Evolutionary conservation across 331 rosid species (phyloP), one percentile per base, ranked within the genome.

Genomic region (Erythrophleum ivorense): DNA sequence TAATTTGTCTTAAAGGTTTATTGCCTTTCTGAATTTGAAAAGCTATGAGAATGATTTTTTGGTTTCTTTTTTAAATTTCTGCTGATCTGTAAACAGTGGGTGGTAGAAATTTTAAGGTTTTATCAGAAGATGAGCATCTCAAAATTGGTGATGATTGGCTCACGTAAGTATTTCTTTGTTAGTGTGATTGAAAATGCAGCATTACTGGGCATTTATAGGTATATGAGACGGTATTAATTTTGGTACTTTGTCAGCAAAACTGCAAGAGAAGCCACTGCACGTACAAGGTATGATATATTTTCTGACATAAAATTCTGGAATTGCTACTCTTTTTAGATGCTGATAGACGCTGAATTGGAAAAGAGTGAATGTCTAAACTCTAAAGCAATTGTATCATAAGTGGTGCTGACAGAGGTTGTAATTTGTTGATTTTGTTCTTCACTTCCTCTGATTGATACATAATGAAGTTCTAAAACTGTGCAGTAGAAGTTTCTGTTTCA

Each of bases 81-180:
- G 34, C 12, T 67, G 46, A 48, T 53, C 5, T 70, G 48, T 64
- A 29, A 82, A 74, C 85, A 86, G 93, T 54, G 33, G 88, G 86
- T 71, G 64, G 78, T 11, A 75, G 81, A 73, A 80, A 19, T 74
- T 88, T 90, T 52, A 91, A 89, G 86, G 87, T 91, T 36, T 89
- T 83, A 84, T 59, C 89, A 2, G 97, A 91, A 74, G 84, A 58
- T 43, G 90, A 85, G 72, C 19, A 55, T 75, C 72, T 53, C 72
- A 87, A 89, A 75, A 67, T 65, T 38, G 92, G 83, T 13, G 80
- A 87, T 66, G 78, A 84, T 73, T 78, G 52, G 43, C 54, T 75
- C 79, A 68, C 53, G 94, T 91, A 81, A 57, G 89, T 80, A 11
- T 66, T 65, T 54, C 21, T 70, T 73, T 15, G 52, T 54, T 68